Evolutionary conservation across 2,329 filamentous ascomycete species (phyloP), one percentile per base, ranked within the genome.

Genomic region (Exophiala oligosperma): DNA sequence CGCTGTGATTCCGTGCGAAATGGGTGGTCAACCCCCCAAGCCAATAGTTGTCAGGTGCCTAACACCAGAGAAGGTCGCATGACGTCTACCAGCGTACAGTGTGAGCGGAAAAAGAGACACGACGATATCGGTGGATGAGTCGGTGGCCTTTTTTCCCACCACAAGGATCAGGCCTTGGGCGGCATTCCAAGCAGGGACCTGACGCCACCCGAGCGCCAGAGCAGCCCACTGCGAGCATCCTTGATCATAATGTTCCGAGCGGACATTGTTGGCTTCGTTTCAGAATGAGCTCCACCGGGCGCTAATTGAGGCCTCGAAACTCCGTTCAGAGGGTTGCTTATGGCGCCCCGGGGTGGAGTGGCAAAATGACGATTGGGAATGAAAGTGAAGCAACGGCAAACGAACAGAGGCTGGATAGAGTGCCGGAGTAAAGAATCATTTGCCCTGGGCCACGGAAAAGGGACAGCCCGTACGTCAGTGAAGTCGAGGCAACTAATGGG

Each of bases 201-300:
- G 40, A 54, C 59, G 56, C 59, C 59, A 59, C 55, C 52, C 55
- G 59, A 12, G 38, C 26, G 37, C 32, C 51, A 52, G 50, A 29
- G n/a, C 21, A n/a, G 37, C 40, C 21, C 54, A 40, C 49, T 48
- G 24, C 21, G n/a, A n/a, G 38, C 28, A 37, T 28, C n/a, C 24
- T 57, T 29, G 12, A 35, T 24, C 40, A 44, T 3, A 21, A 51
- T 24, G 24, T 24, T 28, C 41, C 29, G 32, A 37, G n/a, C 40
- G 24, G 49, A 32, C 40, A 38, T 14, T 38, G 28, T 49, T 59
- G 52, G 59, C 52, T 38, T 50, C 56, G 59, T 62, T 62, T 62
- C 59, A 62, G 56, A 56, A 56, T 54, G 23, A 12, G 47, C 46
- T 28, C 55, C 52, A 52, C 32, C 32, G 11, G 32, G 6, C 32